Evolutionary conservation across 2,329 filamentous ascomycete species (phyloP).

Genomic region (Phyllachora maydis): DNA sequence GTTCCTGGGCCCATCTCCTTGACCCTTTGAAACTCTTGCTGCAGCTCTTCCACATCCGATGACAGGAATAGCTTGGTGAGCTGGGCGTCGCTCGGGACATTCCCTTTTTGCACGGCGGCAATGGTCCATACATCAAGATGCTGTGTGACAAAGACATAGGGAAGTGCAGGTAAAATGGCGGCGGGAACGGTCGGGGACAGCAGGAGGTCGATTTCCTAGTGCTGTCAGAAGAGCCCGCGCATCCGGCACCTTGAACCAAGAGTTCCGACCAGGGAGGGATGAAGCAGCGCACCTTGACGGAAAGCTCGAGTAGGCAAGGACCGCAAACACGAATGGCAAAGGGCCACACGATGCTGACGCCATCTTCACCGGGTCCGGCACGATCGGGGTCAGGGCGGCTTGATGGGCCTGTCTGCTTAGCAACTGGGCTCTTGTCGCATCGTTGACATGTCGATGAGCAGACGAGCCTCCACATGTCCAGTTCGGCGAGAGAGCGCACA

Average conservation of each 20-base stretch:
- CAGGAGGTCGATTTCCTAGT: constrained; percentile 48
- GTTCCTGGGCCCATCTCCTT: constrained; percentile 45
- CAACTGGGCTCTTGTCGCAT: constrained; percentile 27
- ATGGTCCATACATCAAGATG: constrained; percentile 39
- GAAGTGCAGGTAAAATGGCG: constrained; percentile 44
- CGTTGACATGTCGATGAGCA: constrained; percentile 45
- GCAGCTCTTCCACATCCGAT: constrained; percentile 39
- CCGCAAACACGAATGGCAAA: constrained; percentile 50
- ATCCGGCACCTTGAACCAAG: no score
- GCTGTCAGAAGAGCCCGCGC: no score
- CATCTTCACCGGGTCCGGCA: constrained; percentile 38
- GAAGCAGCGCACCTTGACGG: constrained; percentile 44
- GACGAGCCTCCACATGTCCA: constrained; percentile 57
- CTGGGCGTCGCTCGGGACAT: constrained; percentile 21
- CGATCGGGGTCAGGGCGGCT: constrained; percentile 24
- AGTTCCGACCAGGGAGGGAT: no score
- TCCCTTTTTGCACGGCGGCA: constrained; percentile 27
- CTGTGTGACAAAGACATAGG: constrained; percentile 43
- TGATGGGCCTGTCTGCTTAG: no score
- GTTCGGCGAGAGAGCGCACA: constrained; percentile 41
- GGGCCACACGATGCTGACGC: constrained; percentile 46
- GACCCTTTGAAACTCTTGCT: constrained; percentile 39
- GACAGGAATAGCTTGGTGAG: constrained; percentile 47
- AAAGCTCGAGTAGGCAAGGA: constrained; percentile 35
- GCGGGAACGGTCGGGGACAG: constrained; percentile 39